phyloP scores from a whole-genome alignment of 768 basidiomycete species.

The Russula virescens region DNA sequence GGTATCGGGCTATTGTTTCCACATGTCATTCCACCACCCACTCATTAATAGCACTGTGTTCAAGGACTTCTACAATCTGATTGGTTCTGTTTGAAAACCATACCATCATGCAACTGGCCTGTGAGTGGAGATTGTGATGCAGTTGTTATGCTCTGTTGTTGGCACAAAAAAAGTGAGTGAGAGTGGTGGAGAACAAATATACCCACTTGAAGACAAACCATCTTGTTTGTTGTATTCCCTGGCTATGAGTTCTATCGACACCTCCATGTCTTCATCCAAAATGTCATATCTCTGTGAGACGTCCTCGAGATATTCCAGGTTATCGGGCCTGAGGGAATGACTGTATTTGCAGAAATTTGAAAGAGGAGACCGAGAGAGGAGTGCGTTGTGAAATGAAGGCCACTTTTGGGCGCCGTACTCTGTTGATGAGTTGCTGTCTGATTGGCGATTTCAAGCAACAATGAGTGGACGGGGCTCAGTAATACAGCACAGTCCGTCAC shows the following conservation, averaged over 20 bases:
- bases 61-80: constrained; percentile 25
- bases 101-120: no score
- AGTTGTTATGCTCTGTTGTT: no score
- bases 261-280: constrained; percentile 61
- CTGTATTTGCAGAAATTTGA: constrained; percentile 84
- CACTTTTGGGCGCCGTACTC: not conserved
- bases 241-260: no score
- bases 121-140: no score
- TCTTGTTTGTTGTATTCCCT: no score
- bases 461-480: no score
- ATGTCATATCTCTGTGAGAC: constrained; percentile 71
- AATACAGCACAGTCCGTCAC: no score
- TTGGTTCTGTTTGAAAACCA: constrained; percentile 28
- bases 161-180: not conserved
- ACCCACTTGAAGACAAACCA: constrained; percentile 47
- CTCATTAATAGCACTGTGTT: constrained; percentile 44
- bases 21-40: constrained; percentile 72
- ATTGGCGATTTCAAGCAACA: no score
- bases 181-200: not conserved
- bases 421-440: not conserved
- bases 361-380: not conserved
- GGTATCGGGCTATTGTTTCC: constrained; percentile 58
- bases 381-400: not conserved
- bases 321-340: constrained; percentile 79
- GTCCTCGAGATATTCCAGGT: no score